phyloP scores from a whole-genome alignment of 306 rosid genomes.

The Trifolium dubium region DNA sequence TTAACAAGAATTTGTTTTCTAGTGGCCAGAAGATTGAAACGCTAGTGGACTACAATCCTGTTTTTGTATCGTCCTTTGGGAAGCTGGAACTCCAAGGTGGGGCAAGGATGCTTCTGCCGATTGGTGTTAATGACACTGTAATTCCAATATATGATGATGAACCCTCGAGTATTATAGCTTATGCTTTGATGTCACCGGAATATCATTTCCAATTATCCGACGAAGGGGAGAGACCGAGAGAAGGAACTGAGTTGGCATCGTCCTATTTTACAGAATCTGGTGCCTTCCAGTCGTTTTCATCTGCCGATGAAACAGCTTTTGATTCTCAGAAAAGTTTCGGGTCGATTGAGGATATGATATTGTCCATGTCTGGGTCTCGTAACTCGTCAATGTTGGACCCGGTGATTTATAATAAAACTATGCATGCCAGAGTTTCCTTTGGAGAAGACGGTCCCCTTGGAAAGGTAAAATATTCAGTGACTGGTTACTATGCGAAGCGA shows the following conservation, averaged over 20 bases:
- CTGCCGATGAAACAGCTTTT: slow-evolving; percentile 58
- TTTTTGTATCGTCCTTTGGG: slow-evolving; percentile 69
- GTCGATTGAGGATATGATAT: slow-evolving; percentile 63
- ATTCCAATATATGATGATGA: slow-evolving; percentile 94
- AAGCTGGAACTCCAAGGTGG: slow-evolving; percentile 76
- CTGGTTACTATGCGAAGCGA: slow-evolving; percentile 79
- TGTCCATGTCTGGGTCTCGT: slow-evolving; percentile 70
- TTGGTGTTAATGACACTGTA: slow-evolving; percentile 74
- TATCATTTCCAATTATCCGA: slow-evolving; percentile 61
- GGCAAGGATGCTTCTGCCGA: slow-evolving; percentile 76
- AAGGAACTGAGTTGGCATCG: slow-evolving; percentile 50
- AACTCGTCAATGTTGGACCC: slow-evolving; percentile 63
- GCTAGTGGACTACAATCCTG: slow-evolving; percentile 62
- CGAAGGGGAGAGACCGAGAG: slow-evolving; percentile 66
- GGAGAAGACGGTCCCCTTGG: slow-evolving; percentile 82
- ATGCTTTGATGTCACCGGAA: slow-evolving; percentile 70
- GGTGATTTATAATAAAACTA: slow-evolving; percentile 57
- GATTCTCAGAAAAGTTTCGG: slow-evolving; percentile 67
- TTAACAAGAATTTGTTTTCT: slow-evolving; percentile 62
- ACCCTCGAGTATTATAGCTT: slow-evolving; percentile 85
- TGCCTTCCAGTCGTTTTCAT: slow-evolving; percentile 53
- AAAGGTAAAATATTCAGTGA: slow-evolving; percentile 72
- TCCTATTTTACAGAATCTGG: slow-evolving; percentile 57
- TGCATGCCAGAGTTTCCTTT: slow-evolving; percentile 85
- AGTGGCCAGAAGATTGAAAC: slow-evolving; percentile 65